Evolutionary conservation across 805 yeast species (phyloP), one percentile per base, ranked within the genome.

Genomic region (Nakazawaea populi): DNA sequence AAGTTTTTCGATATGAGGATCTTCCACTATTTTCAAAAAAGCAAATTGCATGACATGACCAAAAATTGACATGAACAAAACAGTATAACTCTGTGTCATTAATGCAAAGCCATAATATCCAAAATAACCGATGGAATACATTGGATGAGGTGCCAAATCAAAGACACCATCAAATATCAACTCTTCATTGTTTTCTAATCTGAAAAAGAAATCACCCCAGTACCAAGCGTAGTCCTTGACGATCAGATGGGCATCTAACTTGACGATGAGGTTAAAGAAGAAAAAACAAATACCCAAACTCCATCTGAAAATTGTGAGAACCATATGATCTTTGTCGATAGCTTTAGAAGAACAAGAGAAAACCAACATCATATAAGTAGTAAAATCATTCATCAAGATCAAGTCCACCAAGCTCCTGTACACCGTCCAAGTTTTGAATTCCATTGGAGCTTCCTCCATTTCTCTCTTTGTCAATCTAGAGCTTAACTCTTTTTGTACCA

Each of bases 191-290:
- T 74, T 79, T 55, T 79, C 80, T 62, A 86, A 87, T 49, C 89
- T 71, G 69, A 88, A 88, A 75, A 88, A 88, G 69, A 88, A 88
- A 67, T 89, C 96, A 30, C 96, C 96, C 96, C 96, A 88, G 66
- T 88, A 88, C 96, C 96, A 88, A 9, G 96, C 96, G 63, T 83
- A 88, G 62, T 88, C 96, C 64, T 88, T 87, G 53, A 88, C 90
- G 18, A 88, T 90, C 56, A 90, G 77, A 64, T 88, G 96, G 35
- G 96, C 96, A 64, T 89, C 91, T 28, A 87, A 69, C 64, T 88
- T 88, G 44, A 88, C 96, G 90, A 94, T 85, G 31, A 85, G 71
- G 61, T 88, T 88, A 71, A 89, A 86, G 18, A 85, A 53, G 54
- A 87, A 81, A 58, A 88, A 74, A 5, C 69, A 55, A 1, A 74